Conservation (phyloP, 169 alveolate genomes). For the Nephromyces sp. region DNA sequence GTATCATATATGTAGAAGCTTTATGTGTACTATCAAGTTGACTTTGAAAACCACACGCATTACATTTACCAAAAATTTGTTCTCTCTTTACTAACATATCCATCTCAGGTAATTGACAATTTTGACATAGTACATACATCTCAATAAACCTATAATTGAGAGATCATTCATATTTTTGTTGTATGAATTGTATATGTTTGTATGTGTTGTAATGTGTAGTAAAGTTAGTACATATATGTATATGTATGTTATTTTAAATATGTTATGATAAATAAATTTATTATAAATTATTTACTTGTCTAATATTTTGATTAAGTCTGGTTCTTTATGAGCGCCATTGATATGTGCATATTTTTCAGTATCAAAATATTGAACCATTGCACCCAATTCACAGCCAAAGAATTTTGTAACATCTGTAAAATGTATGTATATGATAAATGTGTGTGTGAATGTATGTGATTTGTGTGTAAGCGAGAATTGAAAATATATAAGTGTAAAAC, state of each 20-base stretch:
- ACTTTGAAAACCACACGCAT: constrained; percentile 93
- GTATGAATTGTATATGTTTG: neutral
- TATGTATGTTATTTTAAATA: no score
- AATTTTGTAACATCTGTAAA: constrained; percentile 75
- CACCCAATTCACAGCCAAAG: constrained; percentile 89
- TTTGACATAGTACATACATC: constrained; percentile 92
- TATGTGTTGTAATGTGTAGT: neutral
- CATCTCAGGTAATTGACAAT: constrained; percentile 95
- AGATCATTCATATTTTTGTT: neutral
- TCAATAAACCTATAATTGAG: constrained; percentile 71
- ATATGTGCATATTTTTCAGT: constrained; percentile 86
- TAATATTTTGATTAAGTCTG: constrained; percentile 74
- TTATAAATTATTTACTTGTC: constrained; percentile 75
- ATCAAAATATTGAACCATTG: constrained; percentile 86
- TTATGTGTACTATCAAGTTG: constrained; percentile 88
- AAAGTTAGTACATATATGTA: no score
- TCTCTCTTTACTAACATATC: constrained; percentile 82
- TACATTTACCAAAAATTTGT: constrained; percentile 75
- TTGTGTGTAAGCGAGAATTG: neutral
- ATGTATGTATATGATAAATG: neutral
- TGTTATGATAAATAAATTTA: no score
- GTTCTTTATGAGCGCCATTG: constrained; percentile 86
- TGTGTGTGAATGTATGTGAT: neutral
- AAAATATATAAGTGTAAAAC: neutral
- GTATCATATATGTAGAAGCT: constrained; percentile 85